Evolutionary conservation across 1,284 basidiomycete species (phyloP).

Genomic region (Earliella scabrosa): DNA sequence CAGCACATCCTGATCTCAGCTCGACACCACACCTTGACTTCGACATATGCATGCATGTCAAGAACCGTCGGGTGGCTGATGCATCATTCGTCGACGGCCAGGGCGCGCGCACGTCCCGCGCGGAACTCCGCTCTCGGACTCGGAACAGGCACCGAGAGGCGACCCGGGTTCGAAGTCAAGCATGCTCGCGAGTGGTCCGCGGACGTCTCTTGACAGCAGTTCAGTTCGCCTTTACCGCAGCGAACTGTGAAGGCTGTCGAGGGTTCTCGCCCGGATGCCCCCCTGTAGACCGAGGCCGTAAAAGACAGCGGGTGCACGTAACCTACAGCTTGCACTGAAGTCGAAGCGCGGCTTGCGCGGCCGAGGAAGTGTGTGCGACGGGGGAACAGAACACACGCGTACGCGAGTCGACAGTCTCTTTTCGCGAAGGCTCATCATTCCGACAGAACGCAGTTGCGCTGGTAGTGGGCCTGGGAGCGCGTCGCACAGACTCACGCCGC

Average conservation of each 20-base stretch:
- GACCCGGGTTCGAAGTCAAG: too few species aligned
- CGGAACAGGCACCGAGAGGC: constrained; percentile 1
- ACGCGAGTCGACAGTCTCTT: background rate
- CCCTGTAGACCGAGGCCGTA: too few species aligned
- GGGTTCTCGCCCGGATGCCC: background rate
- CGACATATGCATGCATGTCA: too few species aligned
- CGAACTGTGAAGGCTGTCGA: background rate
- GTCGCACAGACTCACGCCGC: background rate
- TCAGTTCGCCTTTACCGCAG: background rate
- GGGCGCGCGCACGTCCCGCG: background rate
- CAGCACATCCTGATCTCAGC: too few species aligned
- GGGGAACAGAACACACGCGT: background rate
- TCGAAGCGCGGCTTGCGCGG: background rate
- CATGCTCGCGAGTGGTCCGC: too few species aligned
- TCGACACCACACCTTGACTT: too few species aligned
- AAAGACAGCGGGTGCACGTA: background rate
- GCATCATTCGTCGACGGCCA: background rate
- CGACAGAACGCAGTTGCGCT: background rate
- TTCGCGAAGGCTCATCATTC: too few species aligned
- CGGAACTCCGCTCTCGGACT: background rate
- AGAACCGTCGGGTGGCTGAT: background rate
- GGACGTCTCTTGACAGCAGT: background rate
- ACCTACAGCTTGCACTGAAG: constrained; percentile 1
- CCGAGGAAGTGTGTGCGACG: background rate
- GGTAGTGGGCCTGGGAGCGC: background rate